Evolutionary conservation across 2,329 filamentous ascomycete genomes (phyloP), one percentile per base, ranked within the genome.

Genomic region (Colletotrichum sidae): DNA sequence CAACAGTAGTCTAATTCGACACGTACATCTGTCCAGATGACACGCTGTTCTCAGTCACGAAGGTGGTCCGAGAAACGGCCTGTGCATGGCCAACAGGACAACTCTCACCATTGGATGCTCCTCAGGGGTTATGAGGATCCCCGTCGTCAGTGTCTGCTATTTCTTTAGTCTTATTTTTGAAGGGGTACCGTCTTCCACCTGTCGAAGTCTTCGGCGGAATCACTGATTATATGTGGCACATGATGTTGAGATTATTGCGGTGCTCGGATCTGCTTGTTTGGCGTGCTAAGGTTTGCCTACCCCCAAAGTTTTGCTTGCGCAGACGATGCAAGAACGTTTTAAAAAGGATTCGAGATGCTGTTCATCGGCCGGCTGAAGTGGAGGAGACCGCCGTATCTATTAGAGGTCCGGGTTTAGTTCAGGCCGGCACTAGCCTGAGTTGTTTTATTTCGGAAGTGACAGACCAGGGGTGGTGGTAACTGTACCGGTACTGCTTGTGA

Each of bases 171-270:
- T 65, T 61, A 37, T 54, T 61, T 25, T 25, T 25, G 25, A 25
- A 25, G 25, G 25, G 25, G 25, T 4, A 25, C 4, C 25, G 25
- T 25, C 4, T 25, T 25, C 25, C 25, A 55, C 52, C 15, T 55
- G 13, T 61, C 39, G 33, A 65, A 65, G 33, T 55, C 46, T 42
- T 67, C 50, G 65, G 60, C 65, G 61, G 46, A 59, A 54, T 56
- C 57, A 60, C 64, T 67, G 65, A 66, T 58, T 67, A 54, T 44
- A 67, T 52, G 56, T 44, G 62, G 62, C 65, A 66, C 66, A 66
- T 62, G 62, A 67, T 54, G 25, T 51, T 65, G 65, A 56, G 65
- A 55, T 41, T 55, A 55, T 41, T 55, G 62, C 56, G 46, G 57
- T 57, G 53, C 65, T 44, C 53, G 65, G 56, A 34, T 55, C 17